phyloP scores from a whole-genome alignment of 2,329 filamentous ascomycete species.

The Gaeumannomyces tritici region DNA sequence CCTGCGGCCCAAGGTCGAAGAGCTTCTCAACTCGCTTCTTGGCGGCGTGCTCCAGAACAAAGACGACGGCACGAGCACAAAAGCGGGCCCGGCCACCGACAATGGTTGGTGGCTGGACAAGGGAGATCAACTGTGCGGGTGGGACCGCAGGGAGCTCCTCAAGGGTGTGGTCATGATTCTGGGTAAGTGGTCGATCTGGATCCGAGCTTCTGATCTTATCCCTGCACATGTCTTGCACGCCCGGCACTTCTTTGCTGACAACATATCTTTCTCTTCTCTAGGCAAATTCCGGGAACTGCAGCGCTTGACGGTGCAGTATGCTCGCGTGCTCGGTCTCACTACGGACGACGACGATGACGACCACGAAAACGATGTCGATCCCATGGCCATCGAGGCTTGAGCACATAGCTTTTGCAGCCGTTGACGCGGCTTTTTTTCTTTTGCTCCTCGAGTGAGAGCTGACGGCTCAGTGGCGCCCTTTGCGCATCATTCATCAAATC shows the following conservation, averaged over 20 bases:
- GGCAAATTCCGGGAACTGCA: slow-evolving; percentile 95
- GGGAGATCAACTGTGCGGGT: slow-evolving; percentile 73
- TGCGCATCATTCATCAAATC: not conserved
- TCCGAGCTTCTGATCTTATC: not conserved
- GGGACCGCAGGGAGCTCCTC: slow-evolving; percentile 78
- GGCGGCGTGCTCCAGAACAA: slow-evolving; percentile 60
- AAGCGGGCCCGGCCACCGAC: slow-evolving; percentile 21
- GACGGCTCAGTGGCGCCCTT: not conserved
- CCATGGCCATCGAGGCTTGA: slow-evolving; percentile 11
- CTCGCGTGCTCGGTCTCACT: slow-evolving; percentile 63
- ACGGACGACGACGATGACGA: slow-evolving; percentile 34
- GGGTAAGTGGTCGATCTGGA: slow-evolving; percentile 46
- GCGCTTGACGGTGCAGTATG: slow-evolving; percentile 89
- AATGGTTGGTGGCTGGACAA: slow-evolving; percentile 49
- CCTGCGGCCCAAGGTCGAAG: slow-evolving; percentile 79
- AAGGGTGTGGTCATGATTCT: slow-evolving; percentile 89
- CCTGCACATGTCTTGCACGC: not conserved
- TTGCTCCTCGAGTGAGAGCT: not conserved
- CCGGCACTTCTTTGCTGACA: slow-evolving; percentile 20
- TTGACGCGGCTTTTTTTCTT: not conserved
- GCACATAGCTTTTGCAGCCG: not conserved
- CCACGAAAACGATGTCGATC: slow-evolving; percentile 7
- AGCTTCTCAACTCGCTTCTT: slow-evolving; percentile 73
- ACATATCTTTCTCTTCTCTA: slow-evolving; percentile 22
- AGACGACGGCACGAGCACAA: slow-evolving; percentile 24